A percentile compares a stretch with the other conserved stretches of the same genome.
These are phyloP conservation scores for Tothia fuscella DNA, from an alignment of 2,329 filamentous ascomycete genomes.

Conservation along the genomic window DNA sequence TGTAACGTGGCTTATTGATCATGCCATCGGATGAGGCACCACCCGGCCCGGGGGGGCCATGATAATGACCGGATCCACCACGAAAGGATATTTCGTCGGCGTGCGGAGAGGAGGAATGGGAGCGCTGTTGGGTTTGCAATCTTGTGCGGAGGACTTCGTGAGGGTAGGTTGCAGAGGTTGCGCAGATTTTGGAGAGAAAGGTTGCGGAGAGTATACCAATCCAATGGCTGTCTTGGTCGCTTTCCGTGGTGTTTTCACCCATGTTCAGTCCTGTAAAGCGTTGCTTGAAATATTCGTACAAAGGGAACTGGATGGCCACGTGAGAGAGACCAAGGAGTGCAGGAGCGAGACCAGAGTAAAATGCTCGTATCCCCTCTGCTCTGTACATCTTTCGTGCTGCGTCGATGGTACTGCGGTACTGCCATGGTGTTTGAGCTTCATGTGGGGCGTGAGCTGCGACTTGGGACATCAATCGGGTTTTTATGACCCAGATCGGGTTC, in stretches of 20 bases:
- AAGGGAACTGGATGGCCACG: slow-evolving; percentile 92
- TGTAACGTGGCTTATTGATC: slow-evolving; percentile 49
- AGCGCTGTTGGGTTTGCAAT: slow-evolving; percentile 82
- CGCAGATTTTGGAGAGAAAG: slow-evolving; percentile 86
- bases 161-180: slow-evolving; percentile 90
- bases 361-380: slow-evolving; percentile 75
- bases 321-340: slow-evolving; percentile 86
- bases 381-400: slow-evolving; percentile 93
- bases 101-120: slow-evolving; percentile 30
- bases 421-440: slow-evolving; percentile 61
- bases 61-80: slow-evolving; percentile 20
- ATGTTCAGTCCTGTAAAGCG: slow-evolving; percentile 83
- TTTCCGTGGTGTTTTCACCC: slow-evolving; percentile 50
- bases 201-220: slow-evolving; percentile 76
- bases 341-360: slow-evolving; percentile 90
- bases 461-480: slow-evolving; percentile 96
- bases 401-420: slow-evolving; percentile 81
- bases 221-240: slow-evolving; percentile 56
- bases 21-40: slow-evolving; percentile 45
- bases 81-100: slow-evolving; percentile 37
- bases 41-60: slow-evolving; percentile 22
- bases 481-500: slow-evolving; percentile 99
- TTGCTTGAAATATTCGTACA: slow-evolving; percentile 88
- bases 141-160: slow-evolving; percentile 93
- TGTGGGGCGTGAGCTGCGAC: slow-evolving; percentile 46